Base-by-base conservation (phyloP, 768 basidiomycete genomes). In the Russula olivacea region DNA sequence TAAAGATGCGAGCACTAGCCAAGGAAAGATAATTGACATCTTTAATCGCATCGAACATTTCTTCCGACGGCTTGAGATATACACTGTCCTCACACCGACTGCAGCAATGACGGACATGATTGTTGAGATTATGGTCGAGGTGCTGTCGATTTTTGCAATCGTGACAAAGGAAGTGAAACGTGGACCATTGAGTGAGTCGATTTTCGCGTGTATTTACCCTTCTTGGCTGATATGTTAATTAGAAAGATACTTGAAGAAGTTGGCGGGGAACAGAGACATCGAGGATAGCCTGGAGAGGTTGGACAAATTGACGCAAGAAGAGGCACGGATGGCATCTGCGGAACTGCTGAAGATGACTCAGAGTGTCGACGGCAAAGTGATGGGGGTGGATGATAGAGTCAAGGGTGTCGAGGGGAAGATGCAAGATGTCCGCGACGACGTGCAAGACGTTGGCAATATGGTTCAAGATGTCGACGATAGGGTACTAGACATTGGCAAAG, bases 241-340 rank as follows among this genome's bases (percentile, higher is more conserved):
- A 59, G 58, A 51, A 21, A 59, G 9, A 9, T 32, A 32, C 32
- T 10, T 32, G 8, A 50, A 19, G 49, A 50, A 30, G 32, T 9
- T 52, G n/a, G 10, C 36, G 17, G 47, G 48, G 11, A 25, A 14
- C 5, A 38, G 12, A 9, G 34, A 36, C 4, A 25, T 58, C 14
- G 32, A 41, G 12, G 58, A 51, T 25, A 25, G 32, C 7, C 38
- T 59, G 11, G 17, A n/a, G 25, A 49, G 19, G 23, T 2, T 59
- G 2, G 58, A 59, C 48, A 38, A 41, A 21, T 19, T 59, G 23
- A 59, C 49, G 7, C 34, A 58, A 19, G 43, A 58, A 23, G 57
- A 58, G 25, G 48, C 57, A 2, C 32, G 12, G 5, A 51, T 51
- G 49, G 58, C 49, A 7, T 11, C 36, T 17, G 58, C 58, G 19